Percentiles rank a stretch among this genome's conserved stretches.
Conservation (phyloP, 2,329 filamentous ascomycete genomes). For the Corynespora cassiicola region DNA sequence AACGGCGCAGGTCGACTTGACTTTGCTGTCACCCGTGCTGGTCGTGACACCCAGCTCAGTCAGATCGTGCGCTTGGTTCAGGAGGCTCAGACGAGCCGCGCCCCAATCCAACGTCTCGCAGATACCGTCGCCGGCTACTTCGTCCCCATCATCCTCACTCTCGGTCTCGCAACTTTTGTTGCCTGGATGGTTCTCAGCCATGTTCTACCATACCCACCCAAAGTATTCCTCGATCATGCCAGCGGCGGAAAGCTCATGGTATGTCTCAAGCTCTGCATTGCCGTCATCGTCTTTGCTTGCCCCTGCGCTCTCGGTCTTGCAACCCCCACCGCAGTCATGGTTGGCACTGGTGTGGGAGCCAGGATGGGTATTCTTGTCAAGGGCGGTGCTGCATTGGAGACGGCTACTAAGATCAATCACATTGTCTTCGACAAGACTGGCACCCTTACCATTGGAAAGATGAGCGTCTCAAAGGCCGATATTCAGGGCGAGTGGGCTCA, state of each 20-base stretch:
- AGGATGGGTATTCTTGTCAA: slow-evolving; percentile 98
- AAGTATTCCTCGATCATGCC: slow-evolving; percentile 79
- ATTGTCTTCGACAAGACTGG: slow-evolving; percentile 96
- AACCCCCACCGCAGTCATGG: slow-evolving; percentile 98
- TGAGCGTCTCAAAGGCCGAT: slow-evolving; percentile 81
- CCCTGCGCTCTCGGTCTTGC: slow-evolving; percentile 95
- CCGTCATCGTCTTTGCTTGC: slow-evolving; percentile 97
- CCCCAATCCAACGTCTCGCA: slow-evolving; percentile 91
- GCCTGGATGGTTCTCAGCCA: slow-evolving; percentile 97
- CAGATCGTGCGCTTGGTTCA: slow-evolving; percentile 99
- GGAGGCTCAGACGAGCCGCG: slow-evolving; percentile 91
- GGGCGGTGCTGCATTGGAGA: slow-evolving; percentile 90
- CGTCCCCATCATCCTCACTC: slow-evolving; percentile 83
- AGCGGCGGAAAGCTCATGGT: slow-evolving; percentile 96
- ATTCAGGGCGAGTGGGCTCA: slow-evolving; percentile 73
- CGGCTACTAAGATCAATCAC: slow-evolving; percentile 85
- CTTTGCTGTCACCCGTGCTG: slow-evolving; percentile 89
- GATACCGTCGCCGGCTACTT: slow-evolving; percentile 94
- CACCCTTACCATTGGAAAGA: slow-evolving; percentile 91
- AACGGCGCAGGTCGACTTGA: slow-evolving; percentile 92
- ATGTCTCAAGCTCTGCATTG: slow-evolving; percentile 96
- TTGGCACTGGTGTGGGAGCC: slow-evolving; percentile 94
- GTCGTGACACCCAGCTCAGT: slow-evolving; percentile 93
- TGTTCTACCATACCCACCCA: slow-evolving; percentile 79
- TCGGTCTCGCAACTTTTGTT: slow-evolving; percentile 85